These are phyloP conservation scores for Sphaerulina vaccinii DNA, from an alignment of 2,329 filamentous ascomycete genomes.

Conservation along the genomic window DNA sequence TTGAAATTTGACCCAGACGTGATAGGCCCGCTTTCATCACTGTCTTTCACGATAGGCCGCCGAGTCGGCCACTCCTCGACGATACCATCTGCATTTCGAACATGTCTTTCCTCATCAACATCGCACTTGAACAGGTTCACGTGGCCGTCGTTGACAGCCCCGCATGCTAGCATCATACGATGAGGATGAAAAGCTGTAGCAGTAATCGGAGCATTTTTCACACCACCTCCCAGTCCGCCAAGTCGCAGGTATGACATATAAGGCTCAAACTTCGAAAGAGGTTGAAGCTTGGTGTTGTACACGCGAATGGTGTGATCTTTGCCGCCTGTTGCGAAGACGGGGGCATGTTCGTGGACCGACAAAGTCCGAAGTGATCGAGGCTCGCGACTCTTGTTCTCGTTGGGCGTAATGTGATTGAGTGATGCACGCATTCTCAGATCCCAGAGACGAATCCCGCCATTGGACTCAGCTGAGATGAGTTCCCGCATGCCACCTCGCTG, in stretches of 20 bases:
- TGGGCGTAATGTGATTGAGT: no score
- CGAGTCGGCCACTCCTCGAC: slow-evolving; percentile 16
- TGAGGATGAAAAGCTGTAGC: slow-evolving; percentile 95
- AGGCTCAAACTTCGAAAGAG: slow-evolving; percentile 81
- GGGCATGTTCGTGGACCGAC: slow-evolving; percentile 92
- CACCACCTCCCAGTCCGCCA: slow-evolving; percentile 25
- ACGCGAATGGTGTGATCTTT: slow-evolving; percentile 85
- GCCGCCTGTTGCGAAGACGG: slow-evolving; percentile 92
- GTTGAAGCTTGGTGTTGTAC: slow-evolving; percentile 69
- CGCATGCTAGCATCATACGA: slow-evolving; percentile 83
- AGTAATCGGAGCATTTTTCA: slow-evolving; percentile 70
- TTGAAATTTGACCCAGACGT: no score
- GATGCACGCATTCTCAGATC: slow-evolving; percentile 71
- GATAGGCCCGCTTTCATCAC: no score
- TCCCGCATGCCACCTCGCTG: slow-evolving; percentile 92
- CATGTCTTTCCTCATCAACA: slow-evolving; percentile 23
- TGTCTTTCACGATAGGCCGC: no score
- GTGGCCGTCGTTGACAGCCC: slow-evolving; percentile 81
- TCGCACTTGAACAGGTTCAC: slow-evolving; percentile 71
- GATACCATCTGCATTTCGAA: slow-evolving; percentile 16
- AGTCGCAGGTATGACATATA: slow-evolving; percentile 63
- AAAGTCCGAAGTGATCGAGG: slow-evolving; percentile 60
- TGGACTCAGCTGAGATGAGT: slow-evolving; percentile 82
- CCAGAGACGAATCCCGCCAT: slow-evolving; percentile 94
- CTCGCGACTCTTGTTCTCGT: slow-evolving; percentile 34